Base-by-base conservation (phyloP, 2,329 filamentous ascomycete species). In the Ophiostoma angusticollis region DNA sequence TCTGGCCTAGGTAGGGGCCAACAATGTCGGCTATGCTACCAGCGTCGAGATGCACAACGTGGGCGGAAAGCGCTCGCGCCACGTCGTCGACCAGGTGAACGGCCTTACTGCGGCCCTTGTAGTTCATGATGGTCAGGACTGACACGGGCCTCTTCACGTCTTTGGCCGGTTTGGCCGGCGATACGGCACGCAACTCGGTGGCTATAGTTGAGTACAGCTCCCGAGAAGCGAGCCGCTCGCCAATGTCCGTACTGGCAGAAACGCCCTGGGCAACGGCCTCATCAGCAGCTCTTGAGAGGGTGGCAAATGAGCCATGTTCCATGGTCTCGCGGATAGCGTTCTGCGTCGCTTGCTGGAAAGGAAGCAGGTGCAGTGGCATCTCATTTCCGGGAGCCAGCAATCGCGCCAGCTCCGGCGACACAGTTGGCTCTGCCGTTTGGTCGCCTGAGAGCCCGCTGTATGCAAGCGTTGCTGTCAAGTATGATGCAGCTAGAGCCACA, bases 1-100 rank as follows among this genome's bases (percentile, higher is more conserved):
- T 67, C 50, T 82, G 75, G 5, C 78, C 80, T 9, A 87, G 58
- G 49, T 86, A 84, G 31, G 74, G 67, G 3, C 78, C 80, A 1
- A 79, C 67, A 19, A 91, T 62, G 35, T 78, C 68, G 3, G 80
- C 80, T 38, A 93, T 60, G 50, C 81, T 78, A 45, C 78, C 71
- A 1, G 83, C 74, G 51, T 78, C 72, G 9, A 93, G 54, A 16
- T 72, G 68, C 23, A 91, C 60, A 3, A 89, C 52, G 47, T 89
- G 76, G 3, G 82, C 78, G 6, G 61, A 62, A 6, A 81, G 60
- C 24, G 54, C 47, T 6, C 44, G 46, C 4, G 55, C 58, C 16
- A 57, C 46, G 13, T 54, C 51, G 35, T 54, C 40, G 30, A 61
- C 33, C 14, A 57, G 32, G 7, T 47, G 35, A 25, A 42, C 42